Conservation (phyloP, 345 rosid genomes). For the Excoecaria agallocha region DNA sequence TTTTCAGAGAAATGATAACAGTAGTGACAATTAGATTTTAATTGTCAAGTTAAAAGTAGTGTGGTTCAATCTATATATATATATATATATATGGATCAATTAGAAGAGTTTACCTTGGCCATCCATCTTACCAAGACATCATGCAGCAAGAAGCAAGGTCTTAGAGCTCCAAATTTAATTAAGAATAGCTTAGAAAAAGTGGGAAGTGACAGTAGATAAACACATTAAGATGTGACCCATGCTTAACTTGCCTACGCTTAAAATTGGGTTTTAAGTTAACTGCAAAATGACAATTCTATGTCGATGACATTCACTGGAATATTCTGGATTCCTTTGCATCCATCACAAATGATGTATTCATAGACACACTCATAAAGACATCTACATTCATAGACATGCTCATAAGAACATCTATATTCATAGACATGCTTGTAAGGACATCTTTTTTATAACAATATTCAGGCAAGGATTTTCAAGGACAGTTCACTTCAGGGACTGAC, state of each 20-base stretch:
- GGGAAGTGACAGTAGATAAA: no score
- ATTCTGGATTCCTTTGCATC: neutral
- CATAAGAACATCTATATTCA: neutral
- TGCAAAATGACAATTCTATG: neutral
- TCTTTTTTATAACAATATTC: conserved; percentile 15
- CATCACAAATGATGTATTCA: neutral
- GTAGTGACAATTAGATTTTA: no score
- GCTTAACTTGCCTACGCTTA: neutral
- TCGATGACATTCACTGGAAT: neutral
- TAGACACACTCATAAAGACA: neutral
- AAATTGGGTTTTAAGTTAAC: neutral
- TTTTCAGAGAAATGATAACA: no score
- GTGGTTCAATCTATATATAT: no score
- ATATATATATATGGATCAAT: no score
- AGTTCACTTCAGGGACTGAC: conserved; percentile 22
- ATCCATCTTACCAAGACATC: no score
- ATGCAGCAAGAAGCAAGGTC: no score
- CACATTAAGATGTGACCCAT: no score
- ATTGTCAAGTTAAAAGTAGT: no score
- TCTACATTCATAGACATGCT: neutral
- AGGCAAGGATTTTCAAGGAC: conserved; percentile 30
- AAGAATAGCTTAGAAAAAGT: no score
- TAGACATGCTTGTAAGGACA: neutral
- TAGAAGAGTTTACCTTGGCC: no score
- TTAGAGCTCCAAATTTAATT: no score